Base-by-base conservation (phyloP, 106 monocot species). In the Agapanthus africanus region DNA sequence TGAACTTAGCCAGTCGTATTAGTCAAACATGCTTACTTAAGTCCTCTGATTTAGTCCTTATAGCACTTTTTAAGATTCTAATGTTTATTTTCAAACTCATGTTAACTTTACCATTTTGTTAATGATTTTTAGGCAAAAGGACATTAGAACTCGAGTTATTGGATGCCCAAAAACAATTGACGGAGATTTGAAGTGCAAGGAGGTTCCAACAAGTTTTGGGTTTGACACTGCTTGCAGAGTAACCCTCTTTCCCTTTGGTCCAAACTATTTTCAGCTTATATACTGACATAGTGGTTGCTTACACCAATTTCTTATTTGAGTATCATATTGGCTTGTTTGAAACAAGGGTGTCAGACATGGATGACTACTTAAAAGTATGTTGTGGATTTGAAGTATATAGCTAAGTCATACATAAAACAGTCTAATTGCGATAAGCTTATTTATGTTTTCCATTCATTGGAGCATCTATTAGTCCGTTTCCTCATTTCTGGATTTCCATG, bases 161-260 rank as follows among this genome's bases (percentile, higher is more conserved):
- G 97, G 97, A 66, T 97, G 97, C 71, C 97, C 92, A 67, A 97
- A 97, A 72, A 97, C 92, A 49, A 97, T 97, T 74, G 97, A 97
- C 59, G 97, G 92, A 46, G 97, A 97, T 76, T 76, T 97, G 73
- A 97, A 97, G 69, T 77, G 82, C 88, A 97, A 97, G 75, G 92
- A 97, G 67, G 97, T 97, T 69, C 97, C 97, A 60, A 76, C 79
- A 81, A 97, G 97, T 77, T 97, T 97, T 97, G 97, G 97, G 52
- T 97, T 97, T 83, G 97, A 97, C 59, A 97, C 97, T 16, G 97
- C 97, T 73, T 97, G 97, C 92, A 97, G 92, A 86, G 97, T 97
- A 59, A 61, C 2, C 13, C 4, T 66, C 15, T 39, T 10, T 65
- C 14, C 2, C 36, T 46, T 18, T 62, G n/a, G n/a, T n/a, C 34